Evolutionary conservation across 768 basidiomycete genomes (phyloP), one percentile per base, ranked within the genome.

Genomic region (Auricularia cornea): DNA sequence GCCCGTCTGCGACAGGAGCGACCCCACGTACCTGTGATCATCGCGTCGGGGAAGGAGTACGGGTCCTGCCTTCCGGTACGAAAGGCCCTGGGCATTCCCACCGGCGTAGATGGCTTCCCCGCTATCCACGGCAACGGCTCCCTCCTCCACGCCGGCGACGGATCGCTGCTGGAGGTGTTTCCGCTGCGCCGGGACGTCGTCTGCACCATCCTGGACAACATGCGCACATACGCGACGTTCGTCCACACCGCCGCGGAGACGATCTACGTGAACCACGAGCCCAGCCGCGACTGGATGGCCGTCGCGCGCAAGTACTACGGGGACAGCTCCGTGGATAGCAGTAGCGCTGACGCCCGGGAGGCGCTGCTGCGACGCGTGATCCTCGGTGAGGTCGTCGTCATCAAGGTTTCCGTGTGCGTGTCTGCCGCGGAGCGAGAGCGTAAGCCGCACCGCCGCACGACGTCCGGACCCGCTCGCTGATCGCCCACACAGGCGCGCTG

Each of bases 21-120:
- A 23, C 64, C 64, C 11, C 20, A 57, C 52, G 44, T 64, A 20
- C 64, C 64, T 30, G 41, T 64, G 32, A 60, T 64, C 48, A 64
- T 64, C n/a, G 64, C 64, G 16, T 54, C 48, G n/a, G 64, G 64
- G 20, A 64, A 64, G 35, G 61, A 64, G 31, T 62, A 62, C 28
- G 28, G 31, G 20, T 60, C 59, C 26, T 64, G 64, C 59, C 20
- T 38, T 12, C 23, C n/a, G 11, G 60, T 64, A 23, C 64, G 64
- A 14, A 1, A 61, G 20, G 64, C 64, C 23, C 40, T 64, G 20
- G n/a, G 44, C n/a, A 52, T 64, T n/a, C 38, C 35, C 10, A 20
- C 44, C 5, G 35, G 35, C 35, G 16, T 14, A 8, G 1, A 52
- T 1, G 38, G 60, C 31, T 64, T 64, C 51, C 64, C 64, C n/a